Percentiles rank a stretch among this genome's conserved stretches.
Conservation (phyloP, 768 basidiomycete genomes). For the Sistotremastrum niveocremeum region DNA sequence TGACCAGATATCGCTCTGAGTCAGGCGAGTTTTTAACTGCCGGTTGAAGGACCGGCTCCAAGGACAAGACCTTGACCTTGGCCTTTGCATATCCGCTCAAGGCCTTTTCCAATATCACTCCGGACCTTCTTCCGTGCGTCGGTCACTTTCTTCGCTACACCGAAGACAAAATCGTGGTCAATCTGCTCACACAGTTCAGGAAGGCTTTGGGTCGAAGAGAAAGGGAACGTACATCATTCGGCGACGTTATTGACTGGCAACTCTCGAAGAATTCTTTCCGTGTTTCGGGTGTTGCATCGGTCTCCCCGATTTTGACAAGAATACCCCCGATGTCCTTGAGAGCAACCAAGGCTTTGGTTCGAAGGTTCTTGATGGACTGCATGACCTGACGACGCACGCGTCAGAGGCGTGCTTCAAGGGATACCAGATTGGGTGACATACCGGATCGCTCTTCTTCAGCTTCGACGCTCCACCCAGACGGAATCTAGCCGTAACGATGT, state of each 20-base stretch:
- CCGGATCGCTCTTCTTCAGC: slow-evolving; percentile 57
- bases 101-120: slow-evolving; percentile 60
- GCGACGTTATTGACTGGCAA: slow-evolving; percentile 29
- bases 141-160: slow-evolving; percentile 47
- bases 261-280: slow-evolving; percentile 39
- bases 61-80: too few relatives aligned
- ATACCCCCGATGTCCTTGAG: slow-evolving; percentile 45
- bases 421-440: slow-evolving; percentile 21
- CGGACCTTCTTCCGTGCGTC: slow-evolving; percentile 61
- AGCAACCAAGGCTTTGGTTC: slow-evolving; percentile 33
- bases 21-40: too few relatives aligned
- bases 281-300: slow-evolving; percentile 36
- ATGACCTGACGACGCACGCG: slow-evolving; percentile 35
- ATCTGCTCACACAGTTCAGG: slow-evolving; percentile 25
- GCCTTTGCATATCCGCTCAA: not conserved
- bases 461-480: slow-evolving; percentile 57
- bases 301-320: slow-evolving; percentile 37
- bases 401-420: slow-evolving; percentile 1
- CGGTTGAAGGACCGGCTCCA: too few relatives aligned
- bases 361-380: slow-evolving; percentile 49
- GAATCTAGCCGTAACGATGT: slow-evolving; percentile 60
- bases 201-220: slow-evolving; percentile 3
- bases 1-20: too few relatives aligned
- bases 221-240: slow-evolving; percentile 19
- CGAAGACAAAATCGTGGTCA: slow-evolving; percentile 48